Percentiles rank a stretch among this genome's conserved stretches.
Conservation (phyloP, 1,284 basidiomycete species). For the Sparassis latifolia region DNA sequence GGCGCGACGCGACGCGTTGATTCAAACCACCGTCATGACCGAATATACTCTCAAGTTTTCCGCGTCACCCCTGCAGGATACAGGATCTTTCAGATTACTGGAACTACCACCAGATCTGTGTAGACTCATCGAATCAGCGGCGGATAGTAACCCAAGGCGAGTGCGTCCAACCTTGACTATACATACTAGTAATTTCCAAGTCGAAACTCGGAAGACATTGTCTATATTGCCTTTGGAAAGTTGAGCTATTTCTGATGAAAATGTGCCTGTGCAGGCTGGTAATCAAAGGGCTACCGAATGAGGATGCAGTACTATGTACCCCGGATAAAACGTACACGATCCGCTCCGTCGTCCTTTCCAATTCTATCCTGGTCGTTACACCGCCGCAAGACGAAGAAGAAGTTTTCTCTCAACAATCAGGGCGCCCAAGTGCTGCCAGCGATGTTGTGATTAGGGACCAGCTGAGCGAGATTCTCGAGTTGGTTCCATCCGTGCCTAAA, state of each 20-base stretch:
- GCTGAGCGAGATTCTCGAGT: conserved; percentile 73
- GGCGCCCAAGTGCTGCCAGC: conserved; percentile 18
- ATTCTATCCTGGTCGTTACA: conserved; percentile 73
- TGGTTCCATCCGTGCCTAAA: conserved; percentile 65
- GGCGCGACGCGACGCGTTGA: neutral
- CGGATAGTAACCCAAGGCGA: conserved; percentile 11
- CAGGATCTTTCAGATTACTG: conserved; percentile 54
- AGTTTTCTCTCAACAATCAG: neutral
- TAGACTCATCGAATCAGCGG: conserved; percentile 30
- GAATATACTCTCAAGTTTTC: conserved; percentile 52
- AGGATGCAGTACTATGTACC: conserved; percentile 88
- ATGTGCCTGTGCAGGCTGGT: conserved; percentile 43
- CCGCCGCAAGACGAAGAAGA: conserved; percentile 34
- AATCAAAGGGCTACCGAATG: conserved; percentile 75
- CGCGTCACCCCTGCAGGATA: conserved; percentile 35
- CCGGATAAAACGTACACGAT: conserved; percentile 70
- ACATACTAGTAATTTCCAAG: neutral
- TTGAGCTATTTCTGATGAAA: neutral
- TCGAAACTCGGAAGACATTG: neutral
- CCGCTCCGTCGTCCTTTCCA: conserved; percentile 80
- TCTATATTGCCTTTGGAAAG: conserved; percentile 8
- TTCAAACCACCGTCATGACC: conserved; percentile 27
- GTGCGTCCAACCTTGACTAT: conserved; percentile 2
- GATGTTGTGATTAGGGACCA: conserved; percentile 54
- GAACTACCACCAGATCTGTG: conserved; percentile 64